Evolutionary conservation across 2,329 filamentous ascomycete genomes (phyloP).

Genomic region (Rhynchosporium agropyri): DNA sequence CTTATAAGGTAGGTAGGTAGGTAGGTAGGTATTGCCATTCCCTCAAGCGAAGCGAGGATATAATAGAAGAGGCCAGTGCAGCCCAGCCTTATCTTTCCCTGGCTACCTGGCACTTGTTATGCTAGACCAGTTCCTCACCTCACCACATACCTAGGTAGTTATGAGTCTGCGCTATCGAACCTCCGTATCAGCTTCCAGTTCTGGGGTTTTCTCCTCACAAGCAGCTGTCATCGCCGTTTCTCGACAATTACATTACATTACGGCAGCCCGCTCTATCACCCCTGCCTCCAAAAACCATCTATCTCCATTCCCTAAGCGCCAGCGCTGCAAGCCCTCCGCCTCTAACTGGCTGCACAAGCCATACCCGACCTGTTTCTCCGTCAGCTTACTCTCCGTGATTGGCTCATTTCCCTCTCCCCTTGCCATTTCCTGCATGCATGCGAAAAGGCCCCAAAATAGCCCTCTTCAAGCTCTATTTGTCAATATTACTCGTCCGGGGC

Average conservation of each 20-base stretch:
- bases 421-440: not conserved
- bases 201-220: not conserved
- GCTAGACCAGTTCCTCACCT: not conserved
- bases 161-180: constrained; percentile 7
- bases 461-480: constrained; percentile 33
- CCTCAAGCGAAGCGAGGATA: not conserved
- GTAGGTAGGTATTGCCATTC: not conserved
- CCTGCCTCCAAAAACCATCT: not conserved
- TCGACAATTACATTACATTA: not conserved
- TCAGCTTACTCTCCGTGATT: not conserved
- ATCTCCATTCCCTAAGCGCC: constrained; percentile 16
- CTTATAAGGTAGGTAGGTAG: too few species aligned
- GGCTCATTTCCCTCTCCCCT: constrained; percentile 6
- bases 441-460: constrained; percentile 34
- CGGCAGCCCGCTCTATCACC: constrained; percentile 3
- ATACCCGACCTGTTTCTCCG: constrained; percentile 21
- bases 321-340: not conserved
- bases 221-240: too few species aligned
- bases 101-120: not conserved
- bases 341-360: constrained; percentile 29
- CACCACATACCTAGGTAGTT: not conserved
- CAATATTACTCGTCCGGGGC: constrained; percentile 12
- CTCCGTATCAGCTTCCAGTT: constrained; percentile 7
- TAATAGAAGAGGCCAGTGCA: not conserved
- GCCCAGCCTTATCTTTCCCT: not conserved